A percentile compares a stretch with the other conserved stretches of the same genome.
These are phyloP conservation scores for Botryosphaeria dothidea DNA, from an alignment of 2,329 filamentous ascomycete species.

Conservation along the genomic window DNA sequence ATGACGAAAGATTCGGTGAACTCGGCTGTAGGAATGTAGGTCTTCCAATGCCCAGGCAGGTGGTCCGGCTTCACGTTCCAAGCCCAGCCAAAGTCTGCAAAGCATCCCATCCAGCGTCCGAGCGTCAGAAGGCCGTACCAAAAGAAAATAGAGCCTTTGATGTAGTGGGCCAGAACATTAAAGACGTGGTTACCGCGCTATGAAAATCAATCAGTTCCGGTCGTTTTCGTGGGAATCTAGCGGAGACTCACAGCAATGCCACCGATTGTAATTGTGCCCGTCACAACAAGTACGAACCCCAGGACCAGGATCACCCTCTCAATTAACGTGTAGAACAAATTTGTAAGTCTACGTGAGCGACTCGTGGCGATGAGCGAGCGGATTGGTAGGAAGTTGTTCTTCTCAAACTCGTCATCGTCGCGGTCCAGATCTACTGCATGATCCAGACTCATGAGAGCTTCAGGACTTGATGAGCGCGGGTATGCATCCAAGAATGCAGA, in stretches of 20 bases:
- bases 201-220: background rate
- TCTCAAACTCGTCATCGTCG: slow-evolving; percentile 49
- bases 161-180: slow-evolving; percentile 86
- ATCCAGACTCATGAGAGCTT: slow-evolving; percentile 49
- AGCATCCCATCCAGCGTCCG: slow-evolving; percentile 87
- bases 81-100: slow-evolving; percentile 88
- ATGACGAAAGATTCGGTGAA: slow-evolving; percentile 89
- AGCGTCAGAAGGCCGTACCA: slow-evolving; percentile 87
- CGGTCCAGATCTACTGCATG: slow-evolving; percentile 42
- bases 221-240: background rate
- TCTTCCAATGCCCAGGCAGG: slow-evolving; percentile 63
- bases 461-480: slow-evolving; percentile 61
- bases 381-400: slow-evolving; percentile 51
- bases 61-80: slow-evolving; percentile 80
- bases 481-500: too few species aligned
- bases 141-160: slow-evolving; percentile 94
- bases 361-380: slow-evolving; percentile 58
- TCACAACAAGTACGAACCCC: slow-evolving; percentile 71
- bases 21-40: slow-evolving; percentile 71
- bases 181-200: slow-evolving; percentile 71
- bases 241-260: slow-evolving; percentile 74
- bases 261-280: slow-evolving; percentile 74
- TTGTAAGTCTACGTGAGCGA: slow-evolving; percentile 58
- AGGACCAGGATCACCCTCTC: slow-evolving; percentile 78
- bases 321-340: slow-evolving; percentile 64